These are phyloP conservation scores for Apiotrichum domesticum DNA, from an alignment of 1,284 basidiomycete species.

Conservation along the genomic window DNA sequence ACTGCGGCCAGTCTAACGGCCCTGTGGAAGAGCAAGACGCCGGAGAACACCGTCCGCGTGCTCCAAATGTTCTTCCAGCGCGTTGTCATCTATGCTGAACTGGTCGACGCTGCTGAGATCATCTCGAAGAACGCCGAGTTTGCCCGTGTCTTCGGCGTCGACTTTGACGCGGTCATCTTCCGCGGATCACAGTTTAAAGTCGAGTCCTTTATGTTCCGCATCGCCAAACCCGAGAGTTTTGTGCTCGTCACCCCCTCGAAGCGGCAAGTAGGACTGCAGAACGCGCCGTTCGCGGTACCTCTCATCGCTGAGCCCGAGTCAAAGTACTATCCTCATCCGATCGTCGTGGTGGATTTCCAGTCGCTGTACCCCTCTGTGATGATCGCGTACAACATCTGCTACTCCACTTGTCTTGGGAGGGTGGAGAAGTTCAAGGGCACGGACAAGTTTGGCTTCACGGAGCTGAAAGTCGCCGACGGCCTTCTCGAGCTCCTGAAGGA, in stretches of 20 bases:
- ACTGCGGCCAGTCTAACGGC: slow-evolving; percentile 59
- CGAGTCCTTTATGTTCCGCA: slow-evolving; percentile 95
- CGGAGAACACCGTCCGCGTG: slow-evolving; percentile 55
- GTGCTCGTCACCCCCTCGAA: slow-evolving; percentile 80
- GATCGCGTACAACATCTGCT: slow-evolving; percentile 98
- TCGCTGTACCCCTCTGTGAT: slow-evolving; percentile 93
- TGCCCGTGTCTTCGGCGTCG: slow-evolving; percentile 91
- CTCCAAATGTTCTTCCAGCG: slow-evolving; percentile 62
- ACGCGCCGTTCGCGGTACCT: slow-evolving; percentile 84
- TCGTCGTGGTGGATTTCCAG: slow-evolving; percentile 91
- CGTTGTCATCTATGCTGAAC: slow-evolving; percentile 62
- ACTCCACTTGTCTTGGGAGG: slow-evolving; percentile 92
- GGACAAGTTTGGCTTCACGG: slow-evolving; percentile 74
- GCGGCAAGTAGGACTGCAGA: slow-evolving; percentile 85
- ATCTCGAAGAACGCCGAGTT: slow-evolving; percentile 91
- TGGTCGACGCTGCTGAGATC: slow-evolving; percentile 71
- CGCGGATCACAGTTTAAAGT: slow-evolving; percentile 98
- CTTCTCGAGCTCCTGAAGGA: slow-evolving; percentile 63
- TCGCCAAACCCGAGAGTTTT: slow-evolving; percentile 94
- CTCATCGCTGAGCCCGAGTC: slow-evolving; percentile 91
- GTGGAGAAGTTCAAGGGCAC: slow-evolving; percentile 74
- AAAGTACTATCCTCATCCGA: slow-evolving; percentile 85
- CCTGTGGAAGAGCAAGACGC: slow-evolving; percentile 63
- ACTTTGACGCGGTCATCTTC: slow-evolving; percentile 91
- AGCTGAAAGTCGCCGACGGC: slow-evolving; percentile 66